phyloP scores from a whole-genome alignment of 1,284 basidiomycete species.

The Ceratobasidium sp. region DNA sequence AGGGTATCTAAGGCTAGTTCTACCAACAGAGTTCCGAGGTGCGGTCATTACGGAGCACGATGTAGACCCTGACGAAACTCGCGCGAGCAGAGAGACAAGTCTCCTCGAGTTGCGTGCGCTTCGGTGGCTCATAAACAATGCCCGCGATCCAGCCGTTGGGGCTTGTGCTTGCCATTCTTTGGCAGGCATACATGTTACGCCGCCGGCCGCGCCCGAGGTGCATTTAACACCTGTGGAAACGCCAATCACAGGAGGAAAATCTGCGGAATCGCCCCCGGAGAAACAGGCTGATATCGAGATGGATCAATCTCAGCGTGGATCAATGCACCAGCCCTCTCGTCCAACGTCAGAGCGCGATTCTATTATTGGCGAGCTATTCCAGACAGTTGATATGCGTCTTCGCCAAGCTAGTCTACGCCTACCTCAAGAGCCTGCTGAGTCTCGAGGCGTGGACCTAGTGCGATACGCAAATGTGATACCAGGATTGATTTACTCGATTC shows the following conservation, averaged over 20 bases:
- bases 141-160: neutral
- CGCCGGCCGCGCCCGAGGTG: too few relatives aligned
- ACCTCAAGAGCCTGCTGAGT: neutral
- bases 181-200: neutral
- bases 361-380: neutral
- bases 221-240: too few relatives aligned
- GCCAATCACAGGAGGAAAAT: too few relatives aligned
- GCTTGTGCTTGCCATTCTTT: slow-evolving; percentile 5
- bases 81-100: too few relatives aligned
- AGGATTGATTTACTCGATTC: neutral
- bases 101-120: neutral
- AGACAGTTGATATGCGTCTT: neutral
- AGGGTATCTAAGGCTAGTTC: neutral
- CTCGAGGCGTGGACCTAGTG: neutral
- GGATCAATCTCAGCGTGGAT: too few relatives aligned
- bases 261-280: too few relatives aligned
- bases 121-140: neutral
- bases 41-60: neutral
- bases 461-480: slow-evolving; percentile 1
- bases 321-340: neutral
- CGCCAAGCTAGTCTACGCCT: neutral
- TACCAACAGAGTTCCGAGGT: too few relatives aligned
- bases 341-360: neutral
- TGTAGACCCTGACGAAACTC: neutral
- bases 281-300: too few relatives aligned